A percentile compares a stretch with the other conserved stretches of the same genome.
Conservation (phyloP, 495 filamentous ascomycete genomes). For the Podospora pseudoanserina region DNA sequence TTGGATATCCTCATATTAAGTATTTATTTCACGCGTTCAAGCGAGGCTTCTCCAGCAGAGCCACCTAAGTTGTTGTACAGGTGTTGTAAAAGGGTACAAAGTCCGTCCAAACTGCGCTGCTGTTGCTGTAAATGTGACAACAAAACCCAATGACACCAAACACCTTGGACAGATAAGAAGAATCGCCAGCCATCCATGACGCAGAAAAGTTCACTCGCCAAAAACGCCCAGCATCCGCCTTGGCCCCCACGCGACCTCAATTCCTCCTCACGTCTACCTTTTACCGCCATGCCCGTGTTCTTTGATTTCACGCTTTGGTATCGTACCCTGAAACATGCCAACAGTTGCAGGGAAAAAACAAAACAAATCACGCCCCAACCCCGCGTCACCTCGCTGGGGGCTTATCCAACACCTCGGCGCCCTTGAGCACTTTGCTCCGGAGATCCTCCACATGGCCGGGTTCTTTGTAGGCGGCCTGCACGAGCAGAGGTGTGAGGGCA, state of each 20-base stretch:
- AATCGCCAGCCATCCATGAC: background rate
- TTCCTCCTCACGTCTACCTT: no score
- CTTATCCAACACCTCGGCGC: constrained; percentile 21
- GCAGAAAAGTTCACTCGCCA: background rate
- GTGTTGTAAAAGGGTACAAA: background rate
- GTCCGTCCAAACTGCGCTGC: background rate
- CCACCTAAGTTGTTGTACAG: background rate
- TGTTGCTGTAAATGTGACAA: background rate
- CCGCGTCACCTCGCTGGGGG: background rate
- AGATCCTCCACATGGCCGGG: constrained; percentile 19
- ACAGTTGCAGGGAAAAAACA: background rate
- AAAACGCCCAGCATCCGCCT: background rate
- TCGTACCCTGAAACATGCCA: background rate
- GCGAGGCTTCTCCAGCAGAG: background rate
- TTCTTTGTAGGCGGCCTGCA: constrained; percentile 19
- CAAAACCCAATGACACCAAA: background rate
- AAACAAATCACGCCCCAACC: background rate
- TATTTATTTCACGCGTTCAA: background rate
- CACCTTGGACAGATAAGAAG: background rate
- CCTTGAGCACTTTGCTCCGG: constrained; percentile 20
- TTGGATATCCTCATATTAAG: background rate
- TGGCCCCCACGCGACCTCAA: no score
- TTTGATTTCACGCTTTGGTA: background rate
- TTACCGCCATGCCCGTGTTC: background rate
- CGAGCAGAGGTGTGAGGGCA: constrained; percentile 24